These are phyloP conservation scores for Ceratobasidium sp. DNA, from an alignment of 1,284 basidiomycete genomes.

Conservation along the genomic window DNA sequence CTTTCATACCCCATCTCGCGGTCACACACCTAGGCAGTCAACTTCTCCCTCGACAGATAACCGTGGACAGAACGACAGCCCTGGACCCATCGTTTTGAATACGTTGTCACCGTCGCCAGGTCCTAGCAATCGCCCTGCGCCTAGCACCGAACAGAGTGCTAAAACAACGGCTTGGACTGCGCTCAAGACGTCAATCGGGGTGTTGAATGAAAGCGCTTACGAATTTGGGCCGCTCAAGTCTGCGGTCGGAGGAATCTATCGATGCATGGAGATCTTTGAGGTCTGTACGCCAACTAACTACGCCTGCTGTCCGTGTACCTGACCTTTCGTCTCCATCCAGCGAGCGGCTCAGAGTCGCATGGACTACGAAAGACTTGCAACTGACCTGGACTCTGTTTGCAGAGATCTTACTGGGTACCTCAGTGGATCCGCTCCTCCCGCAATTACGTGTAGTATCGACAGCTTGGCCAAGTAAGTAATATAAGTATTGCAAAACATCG, in stretches of 20 bases:
- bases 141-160: not conserved
- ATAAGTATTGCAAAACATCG: no score
- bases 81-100: not conserved
- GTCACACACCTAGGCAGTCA: not conserved
- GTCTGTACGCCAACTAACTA: not conserved
- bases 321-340: not conserved
- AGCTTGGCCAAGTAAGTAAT: not conserved
- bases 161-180: not conserved
- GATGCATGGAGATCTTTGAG: conserved; percentile 3
- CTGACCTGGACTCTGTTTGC: not conserved
- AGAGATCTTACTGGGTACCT: not conserved
- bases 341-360: not conserved
- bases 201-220: not conserved
- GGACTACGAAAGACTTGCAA: not conserved
- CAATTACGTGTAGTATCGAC: not conserved
- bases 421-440: not conserved
- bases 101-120: not conserved
- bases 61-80: not conserved
- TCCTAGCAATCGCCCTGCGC: not conserved
- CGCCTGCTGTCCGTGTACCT: not conserved
- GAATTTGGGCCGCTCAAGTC: conserved; percentile 16
- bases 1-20: not conserved
- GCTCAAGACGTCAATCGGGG: not conserved
- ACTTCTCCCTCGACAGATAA: no score
- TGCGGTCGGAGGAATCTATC: not conserved